These are phyloP conservation scores for Kurtzmaniella quercitrusa DNA, from an alignment of 1,139 yeast species.

Conservation along the genomic window DNA sequence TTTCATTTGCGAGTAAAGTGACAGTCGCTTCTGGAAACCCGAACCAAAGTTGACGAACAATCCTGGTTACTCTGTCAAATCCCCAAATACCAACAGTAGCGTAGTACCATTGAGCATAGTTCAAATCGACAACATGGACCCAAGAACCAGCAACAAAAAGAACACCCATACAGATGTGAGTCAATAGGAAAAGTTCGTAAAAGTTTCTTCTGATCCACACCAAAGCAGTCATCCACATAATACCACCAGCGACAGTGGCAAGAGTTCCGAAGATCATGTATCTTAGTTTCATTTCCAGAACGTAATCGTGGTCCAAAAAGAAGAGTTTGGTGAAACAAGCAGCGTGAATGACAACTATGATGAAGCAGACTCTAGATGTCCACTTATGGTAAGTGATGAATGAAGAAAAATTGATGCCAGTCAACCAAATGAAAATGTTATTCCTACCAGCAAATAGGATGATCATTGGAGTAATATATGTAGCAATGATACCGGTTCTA, in stretches of 20 bases:
- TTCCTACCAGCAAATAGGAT: constrained; percentile 43
- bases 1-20: constrained; percentile 32
- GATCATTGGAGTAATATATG: constrained; percentile 28
- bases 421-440: constrained; percentile 39
- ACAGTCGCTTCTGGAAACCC: constrained; percentile 37
- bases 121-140: constrained; percentile 36
- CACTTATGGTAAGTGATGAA: constrained; percentile 36
- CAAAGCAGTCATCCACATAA: constrained; percentile 6
- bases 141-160: constrained; percentile 40
- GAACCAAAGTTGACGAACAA: constrained; percentile 27
- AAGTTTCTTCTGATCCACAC: constrained; percentile 29
- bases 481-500: constrained; percentile 30
- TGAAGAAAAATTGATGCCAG: constrained; percentile 34
- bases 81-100: constrained; percentile 42
- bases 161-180: constrained; percentile 39
- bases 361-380: constrained; percentile 29
- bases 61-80: constrained; percentile 36
- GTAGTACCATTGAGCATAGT: constrained; percentile 35
- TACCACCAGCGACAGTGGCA: constrained; percentile 23
- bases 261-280: constrained; percentile 29
- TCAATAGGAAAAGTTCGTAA: constrained; percentile 39
- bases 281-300: constrained; percentile 13
- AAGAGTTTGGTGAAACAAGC: constrained; percentile 33
- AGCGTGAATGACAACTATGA: constrained; percentile 30
- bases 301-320: constrained; percentile 12